These are phyloP conservation scores for Megacollybia platyphylla DNA, from an alignment of 1,284 basidiomycete genomes.

Conservation along the genomic window DNA sequence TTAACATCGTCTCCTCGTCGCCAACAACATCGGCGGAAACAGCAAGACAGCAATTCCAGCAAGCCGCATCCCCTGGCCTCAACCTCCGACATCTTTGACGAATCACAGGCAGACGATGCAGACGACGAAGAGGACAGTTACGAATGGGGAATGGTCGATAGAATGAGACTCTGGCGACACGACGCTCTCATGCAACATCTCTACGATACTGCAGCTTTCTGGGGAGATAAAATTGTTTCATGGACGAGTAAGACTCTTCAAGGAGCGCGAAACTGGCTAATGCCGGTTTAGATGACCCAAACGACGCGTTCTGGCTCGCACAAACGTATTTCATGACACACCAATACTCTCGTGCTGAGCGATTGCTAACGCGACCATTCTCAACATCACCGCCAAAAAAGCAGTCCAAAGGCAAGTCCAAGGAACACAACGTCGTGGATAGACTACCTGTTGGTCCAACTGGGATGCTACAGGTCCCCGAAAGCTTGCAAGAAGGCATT, in stretches of 20 bases:
- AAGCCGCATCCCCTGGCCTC: slow-evolving; percentile 60
- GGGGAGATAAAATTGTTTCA: slow-evolving; percentile 92
- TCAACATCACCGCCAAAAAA: slow-evolving; percentile 31
- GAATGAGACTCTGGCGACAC: slow-evolving; percentile 95
- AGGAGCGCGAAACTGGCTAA: slow-evolving; percentile 4
- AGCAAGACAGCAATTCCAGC: slow-evolving; percentile 27
- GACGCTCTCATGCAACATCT: slow-evolving; percentile 97
- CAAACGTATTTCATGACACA: slow-evolving; percentile 94
- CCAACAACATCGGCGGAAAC: slow-evolving; percentile 20
- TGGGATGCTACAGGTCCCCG: slow-evolving; percentile 52
- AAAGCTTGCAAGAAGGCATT: slow-evolving; percentile 47
- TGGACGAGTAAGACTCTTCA: slow-evolving; percentile 72
- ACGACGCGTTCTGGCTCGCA: slow-evolving; percentile 98
- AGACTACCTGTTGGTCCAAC: slow-evolving; percentile 58
- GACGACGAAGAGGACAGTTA: slow-evolving; percentile 47
- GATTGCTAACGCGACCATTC: slow-evolving; percentile 79
- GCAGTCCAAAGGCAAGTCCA: slow-evolving; percentile 57
- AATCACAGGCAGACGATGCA: slow-evolving; percentile 33
- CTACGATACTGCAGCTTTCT: slow-evolving; percentile 95
- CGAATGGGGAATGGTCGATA: slow-evolving; percentile 80
- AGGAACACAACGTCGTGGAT: slow-evolving; percentile 35
- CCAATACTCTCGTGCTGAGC: slow-evolving; percentile 89
- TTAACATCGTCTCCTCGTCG: slow-evolving; percentile 47
- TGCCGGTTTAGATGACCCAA: slow-evolving; percentile 60
- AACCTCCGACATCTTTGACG: slow-evolving; percentile 64